Evolutionary conservation across 1,284 basidiomycete genomes (phyloP).

Genomic region (Cutaneotrichosporon mucoides): DNA sequence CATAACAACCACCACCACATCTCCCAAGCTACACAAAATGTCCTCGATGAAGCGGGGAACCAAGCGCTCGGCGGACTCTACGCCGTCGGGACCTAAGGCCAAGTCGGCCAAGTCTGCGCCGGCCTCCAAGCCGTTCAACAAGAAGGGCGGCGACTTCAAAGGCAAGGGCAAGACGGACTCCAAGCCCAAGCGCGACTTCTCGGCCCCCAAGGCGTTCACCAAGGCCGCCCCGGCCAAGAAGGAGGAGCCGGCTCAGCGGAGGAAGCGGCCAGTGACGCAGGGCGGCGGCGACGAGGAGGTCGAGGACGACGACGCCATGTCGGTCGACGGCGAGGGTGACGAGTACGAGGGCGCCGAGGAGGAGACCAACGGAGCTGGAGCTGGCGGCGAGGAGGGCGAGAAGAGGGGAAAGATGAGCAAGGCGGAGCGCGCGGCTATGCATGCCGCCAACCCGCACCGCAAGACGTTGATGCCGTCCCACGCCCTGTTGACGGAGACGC

Average conservation of each 20-base stretch:
- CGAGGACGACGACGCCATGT: conserved; percentile 27
- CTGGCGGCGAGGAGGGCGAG: conserved; percentile 16
- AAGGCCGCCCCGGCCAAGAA: not conserved
- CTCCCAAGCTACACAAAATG: conserved; percentile 4
- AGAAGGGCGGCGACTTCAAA: too few species aligned
- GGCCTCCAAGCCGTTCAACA: not conserved
- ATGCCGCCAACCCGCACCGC: conserved; percentile 48
- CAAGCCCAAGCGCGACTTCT: not conserved
- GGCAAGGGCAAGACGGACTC: conserved; percentile 1
- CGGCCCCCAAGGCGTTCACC: conserved; percentile 5
- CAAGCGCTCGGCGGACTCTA: conserved; percentile 15
- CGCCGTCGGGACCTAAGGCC: conserved; percentile 1
- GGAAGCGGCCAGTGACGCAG: conserved; percentile 37
- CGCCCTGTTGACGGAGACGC: conserved; percentile 66
- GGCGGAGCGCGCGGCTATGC: conserved; percentile 42
- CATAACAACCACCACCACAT: too few species aligned
- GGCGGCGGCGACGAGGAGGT: conserved; percentile 35
- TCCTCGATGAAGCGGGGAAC: conserved; percentile 12
- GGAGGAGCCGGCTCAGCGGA: not conserved
- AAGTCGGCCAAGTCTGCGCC: conserved; percentile 10
- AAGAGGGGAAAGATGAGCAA: conserved; percentile 34
- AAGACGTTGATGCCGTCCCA: conserved; percentile 73
- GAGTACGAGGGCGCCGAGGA: conserved; percentile 25
- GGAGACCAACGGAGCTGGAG: conserved; percentile 13
- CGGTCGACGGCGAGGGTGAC: conserved; percentile 21